phyloP scores from a whole-genome alignment of 2,329 filamentous ascomycete species.

The Pseudogymnoascus verrucosus region DNA sequence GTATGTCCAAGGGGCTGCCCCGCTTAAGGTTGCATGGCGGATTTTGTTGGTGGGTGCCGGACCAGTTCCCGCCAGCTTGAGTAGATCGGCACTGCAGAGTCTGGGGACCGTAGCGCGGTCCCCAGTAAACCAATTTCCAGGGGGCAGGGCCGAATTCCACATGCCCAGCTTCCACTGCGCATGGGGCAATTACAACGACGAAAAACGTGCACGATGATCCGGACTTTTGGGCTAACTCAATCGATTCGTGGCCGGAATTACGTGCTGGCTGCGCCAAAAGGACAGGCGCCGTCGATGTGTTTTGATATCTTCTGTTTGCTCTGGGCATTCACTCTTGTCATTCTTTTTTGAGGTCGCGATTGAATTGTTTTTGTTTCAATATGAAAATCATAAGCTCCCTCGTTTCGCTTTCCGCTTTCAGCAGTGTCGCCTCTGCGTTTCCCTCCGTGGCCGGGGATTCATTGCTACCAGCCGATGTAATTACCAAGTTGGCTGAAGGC shows the following conservation, averaged over 20 bases:
- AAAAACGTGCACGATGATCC: not conserved
- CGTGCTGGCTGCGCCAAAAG: not conserved
- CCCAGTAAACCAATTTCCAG: not conserved
- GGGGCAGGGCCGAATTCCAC: not conserved
- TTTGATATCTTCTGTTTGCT: not conserved
- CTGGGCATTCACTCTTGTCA: not conserved
- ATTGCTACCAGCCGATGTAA: not conserved
- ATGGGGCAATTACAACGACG: not conserved
- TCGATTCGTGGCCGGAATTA: not conserved
- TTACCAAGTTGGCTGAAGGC: not conserved
- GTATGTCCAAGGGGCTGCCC: not conserved
- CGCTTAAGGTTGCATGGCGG: not conserved
- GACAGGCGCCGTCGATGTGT: not conserved
- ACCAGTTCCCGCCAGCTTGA: not conserved
- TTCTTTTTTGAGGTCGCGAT: not conserved
- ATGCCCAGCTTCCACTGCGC: not conserved
- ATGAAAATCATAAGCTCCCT: not conserved
- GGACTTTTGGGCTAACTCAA: not conserved
- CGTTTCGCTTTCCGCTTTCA: not conserved
- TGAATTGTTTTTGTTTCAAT: slow-evolving; percentile 3
- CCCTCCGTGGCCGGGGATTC: not conserved
- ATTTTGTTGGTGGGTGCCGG: not conserved
- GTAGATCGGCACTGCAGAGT: not conserved
- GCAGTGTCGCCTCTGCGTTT: not conserved
- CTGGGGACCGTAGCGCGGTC: not conserved